Evolutionary conservation across 1,139 yeast species (phyloP), one percentile per base, ranked within the genome.

Genomic region (Blastobotrys ciferrii): DNA sequence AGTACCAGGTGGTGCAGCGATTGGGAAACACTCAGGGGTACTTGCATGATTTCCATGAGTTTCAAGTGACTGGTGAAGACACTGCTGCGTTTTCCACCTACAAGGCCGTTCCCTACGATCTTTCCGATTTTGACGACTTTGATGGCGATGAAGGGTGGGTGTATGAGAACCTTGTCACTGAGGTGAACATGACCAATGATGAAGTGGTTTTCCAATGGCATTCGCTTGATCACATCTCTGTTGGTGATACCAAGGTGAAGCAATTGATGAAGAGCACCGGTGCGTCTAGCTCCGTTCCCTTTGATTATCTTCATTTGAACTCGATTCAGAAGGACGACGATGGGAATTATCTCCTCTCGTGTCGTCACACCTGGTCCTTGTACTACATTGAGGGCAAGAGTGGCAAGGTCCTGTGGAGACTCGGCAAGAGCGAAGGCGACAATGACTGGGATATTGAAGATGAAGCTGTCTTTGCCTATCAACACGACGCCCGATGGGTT

Each of bases 261-360:
- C 56, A 40, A 6, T 64, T 64, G 15, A 18, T 17, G n/a, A 69
- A 69, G 3, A 73, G 71, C 13, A 52, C 61, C 20, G 74, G 73
- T 1, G 58, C 52, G 48, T 63, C 65, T 41, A 66, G 73, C 5
- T 59, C 66, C 46, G 67, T 64, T 51, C 74, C 75, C 4, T 71
- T 73, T 72, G 75, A 71, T 52, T 71, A 67, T 52, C 69, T 71
- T 63, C 75, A 71, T 51, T 69, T 71, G 51, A 71, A 71, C 48
- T 70, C 75, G 0, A 71, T 71, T 32, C 74, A 70, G 48, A 71
- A 71, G 50, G 73, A 71, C 54, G 65, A 57, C 12, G 53, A 67
- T 40, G 74, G 74, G 12, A 66, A 70, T 52, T 71, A 69, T 53
- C 49, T 71, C 25, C 42, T 71, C 15, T 69, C 73, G 2, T 69